These are phyloP conservation scores for Fraxinus xanthoxyloides DNA, from an alignment of 305 asterid species.

Conservation along the genomic window DNA sequence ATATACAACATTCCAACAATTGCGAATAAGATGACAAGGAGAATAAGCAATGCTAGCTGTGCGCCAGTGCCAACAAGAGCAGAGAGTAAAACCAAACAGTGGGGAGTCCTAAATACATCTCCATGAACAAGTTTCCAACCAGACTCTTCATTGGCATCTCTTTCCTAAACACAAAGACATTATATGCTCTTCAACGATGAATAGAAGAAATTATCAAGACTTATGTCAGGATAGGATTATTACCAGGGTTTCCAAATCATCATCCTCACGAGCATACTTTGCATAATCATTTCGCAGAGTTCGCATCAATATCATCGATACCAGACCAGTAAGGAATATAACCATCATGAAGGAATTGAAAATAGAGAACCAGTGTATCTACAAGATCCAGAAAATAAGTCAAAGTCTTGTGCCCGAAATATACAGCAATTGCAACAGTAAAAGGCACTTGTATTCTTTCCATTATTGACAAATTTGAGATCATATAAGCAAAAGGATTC, in stretches of 20 bases:
- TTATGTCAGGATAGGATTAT: not conserved
- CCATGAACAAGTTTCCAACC: constrained; percentile 65
- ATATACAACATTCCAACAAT: constrained; percentile 53
- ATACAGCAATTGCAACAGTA: constrained; percentile 8
- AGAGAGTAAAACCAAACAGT: constrained; percentile 34
- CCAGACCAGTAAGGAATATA: not conserved
- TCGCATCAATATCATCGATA: not conserved
- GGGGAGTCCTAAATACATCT: constrained; percentile 51
- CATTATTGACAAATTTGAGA: not conserved
- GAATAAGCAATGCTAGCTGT: constrained; percentile 45
- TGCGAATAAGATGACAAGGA: constrained; percentile 49
- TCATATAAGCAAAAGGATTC: not conserved
- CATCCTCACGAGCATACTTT: not conserved
- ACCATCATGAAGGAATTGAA: not conserved
- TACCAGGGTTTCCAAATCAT: constrained; percentile 28
- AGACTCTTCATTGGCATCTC: constrained; percentile 57
- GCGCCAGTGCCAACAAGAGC: constrained; percentile 58
- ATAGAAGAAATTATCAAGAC: not conserved
- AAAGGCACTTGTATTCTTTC: constrained; percentile 20
- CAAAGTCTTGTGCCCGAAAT: constrained; percentile 6
- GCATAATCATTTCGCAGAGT: not conserved
- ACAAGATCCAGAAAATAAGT: constrained; percentile 20
- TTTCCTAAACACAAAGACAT: constrained; percentile 49
- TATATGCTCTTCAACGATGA: not conserved
- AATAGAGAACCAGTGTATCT: constrained; percentile 46